phyloP scores from a whole-genome alignment of 129 eudicot genomes.

The Flaveria trinervia region DNA sequence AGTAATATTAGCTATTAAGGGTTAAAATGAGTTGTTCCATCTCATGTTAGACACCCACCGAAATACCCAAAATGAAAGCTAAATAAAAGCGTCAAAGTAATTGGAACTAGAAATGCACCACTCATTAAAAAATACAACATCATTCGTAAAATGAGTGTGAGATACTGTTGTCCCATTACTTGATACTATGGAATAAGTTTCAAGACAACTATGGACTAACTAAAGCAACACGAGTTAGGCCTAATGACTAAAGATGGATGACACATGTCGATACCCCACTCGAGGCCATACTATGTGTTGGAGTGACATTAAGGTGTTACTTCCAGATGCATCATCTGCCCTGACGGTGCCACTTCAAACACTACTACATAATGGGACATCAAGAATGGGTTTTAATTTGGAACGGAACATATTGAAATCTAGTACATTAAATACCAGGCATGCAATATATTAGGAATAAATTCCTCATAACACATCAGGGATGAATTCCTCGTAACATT shows the following conservation, averaged over 20 bases:
- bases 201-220: not conserved
- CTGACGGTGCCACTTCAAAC: not conserved
- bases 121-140: not conserved
- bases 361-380: not conserved
- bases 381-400: not conserved
- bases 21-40: too few species aligned
- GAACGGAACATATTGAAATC: not conserved
- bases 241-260: not conserved
- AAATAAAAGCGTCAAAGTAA: too few species aligned
- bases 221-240: not conserved
- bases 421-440: not conserved
- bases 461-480: too few species aligned
- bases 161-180: not conserved
- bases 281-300: not conserved
- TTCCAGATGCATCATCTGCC: not conserved
- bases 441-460: too few species aligned
- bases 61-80: too few species aligned
- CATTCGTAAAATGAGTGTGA: not conserved
- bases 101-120: not conserved
- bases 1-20: too few species aligned
- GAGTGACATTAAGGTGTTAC: not conserved
- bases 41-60: too few species aligned
- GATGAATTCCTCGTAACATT: too few species aligned
- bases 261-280: not conserved
- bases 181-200: not conserved